phyloP scores from a whole-genome alignment of 306 rosid species.

The Fagus sylvatica region DNA sequence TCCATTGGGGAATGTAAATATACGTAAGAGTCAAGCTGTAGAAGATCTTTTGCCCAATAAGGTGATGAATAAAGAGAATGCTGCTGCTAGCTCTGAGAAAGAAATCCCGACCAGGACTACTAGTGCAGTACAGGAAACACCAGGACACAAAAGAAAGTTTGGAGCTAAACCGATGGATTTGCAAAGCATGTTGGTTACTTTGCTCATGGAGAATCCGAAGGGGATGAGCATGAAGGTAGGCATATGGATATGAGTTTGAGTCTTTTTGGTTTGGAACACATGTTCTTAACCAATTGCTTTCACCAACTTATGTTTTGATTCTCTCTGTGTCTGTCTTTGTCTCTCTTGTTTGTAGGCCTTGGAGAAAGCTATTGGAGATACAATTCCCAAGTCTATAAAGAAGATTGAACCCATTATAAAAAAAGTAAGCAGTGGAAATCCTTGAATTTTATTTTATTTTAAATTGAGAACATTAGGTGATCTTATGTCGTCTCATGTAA shows the following conservation, averaged over 20 bases:
- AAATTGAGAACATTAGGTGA: conserved; percentile 23
- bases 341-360: conserved; percentile 55
- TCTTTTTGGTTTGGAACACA: conserved; percentile 11
- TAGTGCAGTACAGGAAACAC: conserved; percentile 42
- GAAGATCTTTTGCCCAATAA: conserved; percentile 61
- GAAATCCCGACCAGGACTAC: conserved; percentile 47
- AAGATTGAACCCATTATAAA: conserved; percentile 75
- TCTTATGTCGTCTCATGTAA: conserved; percentile 38
- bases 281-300: conserved; percentile 8
- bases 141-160: conserved; percentile 56
- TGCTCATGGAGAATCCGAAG: conserved; percentile 75
- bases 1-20: conserved; percentile 58
- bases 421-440: conserved; percentile 54
- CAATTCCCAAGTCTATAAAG: conserved; percentile 60
- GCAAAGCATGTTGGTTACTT: conserved; percentile 61
- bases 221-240: conserved; percentile 82
- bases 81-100: conserved; percentile 53
- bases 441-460: conserved; percentile 15
- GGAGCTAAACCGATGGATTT: conserved; percentile 67
- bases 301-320: conserved; percentile 19
- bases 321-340: conserved; percentile 13
- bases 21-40: conserved; percentile 41
- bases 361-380: conserved; percentile 83
- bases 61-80: conserved; percentile 53
- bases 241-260: not conserved